Evolutionary conservation across 2,329 filamentous ascomycete species (phyloP).

Genomic region (Alternaria ethzedia): DNA sequence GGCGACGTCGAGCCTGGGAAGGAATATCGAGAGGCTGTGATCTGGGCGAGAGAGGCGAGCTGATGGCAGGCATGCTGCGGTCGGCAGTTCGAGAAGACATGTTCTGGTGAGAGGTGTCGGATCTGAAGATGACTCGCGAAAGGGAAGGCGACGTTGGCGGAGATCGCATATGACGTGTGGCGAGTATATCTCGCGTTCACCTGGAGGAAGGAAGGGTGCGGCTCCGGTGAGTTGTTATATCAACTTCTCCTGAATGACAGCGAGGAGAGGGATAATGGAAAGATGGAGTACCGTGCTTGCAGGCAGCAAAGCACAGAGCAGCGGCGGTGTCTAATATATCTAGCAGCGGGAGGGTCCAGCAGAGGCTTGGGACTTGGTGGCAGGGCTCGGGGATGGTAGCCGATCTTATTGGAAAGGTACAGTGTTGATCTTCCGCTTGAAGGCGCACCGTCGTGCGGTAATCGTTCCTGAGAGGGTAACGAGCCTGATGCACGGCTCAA

Average conservation of each 20-base stretch:
- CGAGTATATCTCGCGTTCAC: slow-evolving; percentile 24
- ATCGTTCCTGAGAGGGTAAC: slow-evolving; percentile 30
- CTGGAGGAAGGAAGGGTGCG: slow-evolving; percentile 3
- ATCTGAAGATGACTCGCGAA: slow-evolving; percentile 28
- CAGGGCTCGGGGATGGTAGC: slow-evolving; percentile 31
- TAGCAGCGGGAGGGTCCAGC: slow-evolving; percentile 39
- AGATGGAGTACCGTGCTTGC: slow-evolving; percentile 13
- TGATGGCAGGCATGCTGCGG: slow-evolving; percentile 40
- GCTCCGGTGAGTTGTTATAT: slow-evolving; percentile 10
- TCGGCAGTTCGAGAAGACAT: slow-evolving; percentile 38
- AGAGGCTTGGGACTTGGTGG: slow-evolving; percentile 33
- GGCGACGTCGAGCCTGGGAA: slow-evolving; percentile 42
- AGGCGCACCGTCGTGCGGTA: slow-evolving; percentile 32
- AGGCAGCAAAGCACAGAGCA: slow-evolving; percentile 26
- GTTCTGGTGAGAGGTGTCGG: slow-evolving; percentile 22
- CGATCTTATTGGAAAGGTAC: slow-evolving; percentile 39
- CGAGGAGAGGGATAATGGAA: slow-evolving; percentile 11
- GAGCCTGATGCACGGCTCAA: slow-evolving; percentile 20
- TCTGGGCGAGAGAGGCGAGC: slow-evolving; percentile 44
- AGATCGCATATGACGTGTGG: slow-evolving; percentile 38
- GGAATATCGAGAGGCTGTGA: slow-evolving; percentile 46
- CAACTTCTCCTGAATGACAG: slow-evolving; percentile 2
- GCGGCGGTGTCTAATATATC: slow-evolving; percentile 40
- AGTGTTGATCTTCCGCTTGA: slow-evolving; percentile 42
- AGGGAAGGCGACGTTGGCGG: slow-evolving; percentile 28